These are phyloP conservation scores for Scutellaria barbata DNA, from an alignment of 257 asterid genomes.

Conservation along the genomic window DNA sequence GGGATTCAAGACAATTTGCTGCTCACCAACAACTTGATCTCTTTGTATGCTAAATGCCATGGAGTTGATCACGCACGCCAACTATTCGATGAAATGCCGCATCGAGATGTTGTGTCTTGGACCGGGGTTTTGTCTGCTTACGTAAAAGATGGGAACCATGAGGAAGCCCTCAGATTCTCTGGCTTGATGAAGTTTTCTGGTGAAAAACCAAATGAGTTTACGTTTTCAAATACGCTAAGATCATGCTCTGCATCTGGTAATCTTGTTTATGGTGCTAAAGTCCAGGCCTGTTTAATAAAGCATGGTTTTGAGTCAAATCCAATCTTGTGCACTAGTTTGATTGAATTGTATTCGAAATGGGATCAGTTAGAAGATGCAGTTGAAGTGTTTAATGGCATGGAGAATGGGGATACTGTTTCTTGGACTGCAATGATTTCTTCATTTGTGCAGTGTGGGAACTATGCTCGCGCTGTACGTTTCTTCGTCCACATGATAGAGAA, in stretches of 20 bases:
- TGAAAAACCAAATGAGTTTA: conserved; percentile 40
- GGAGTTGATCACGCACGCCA: conserved; percentile 38
- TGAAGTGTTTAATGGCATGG: conserved; percentile 35
- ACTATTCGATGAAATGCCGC: conserved; percentile 47
- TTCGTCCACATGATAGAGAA: conserved; percentile 37
- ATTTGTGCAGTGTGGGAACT: conserved; percentile 34
- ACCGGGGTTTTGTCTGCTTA: conserved; percentile 43
- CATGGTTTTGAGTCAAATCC: conserved; percentile 40
- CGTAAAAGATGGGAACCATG: conserved; percentile 36
- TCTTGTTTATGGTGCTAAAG: conserved; percentile 21
- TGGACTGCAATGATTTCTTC: conserved; percentile 50
- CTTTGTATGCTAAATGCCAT: conserved; percentile 35
- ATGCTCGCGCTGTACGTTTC: conserved; percentile 31
- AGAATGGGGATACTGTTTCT: conserved; percentile 36
- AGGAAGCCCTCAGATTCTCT: conserved; percentile 40
- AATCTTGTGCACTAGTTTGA: conserved; percentile 41
- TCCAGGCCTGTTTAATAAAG: conserved; percentile 39
- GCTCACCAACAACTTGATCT: conserved; percentile 39
- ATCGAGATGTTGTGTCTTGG: conserved; percentile 47
- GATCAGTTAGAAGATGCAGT: conserved; percentile 30
- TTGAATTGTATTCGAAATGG: conserved; percentile 41
- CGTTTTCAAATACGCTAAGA: conserved; percentile 40
- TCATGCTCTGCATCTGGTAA: conserved; percentile 37
- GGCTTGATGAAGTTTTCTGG: conserved; percentile 38
- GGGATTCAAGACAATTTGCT: conserved; percentile 43